Evolutionary conservation across 2,329 filamentous ascomycete genomes (phyloP).

Genomic region (Colletotrichum tofieldiae): DNA sequence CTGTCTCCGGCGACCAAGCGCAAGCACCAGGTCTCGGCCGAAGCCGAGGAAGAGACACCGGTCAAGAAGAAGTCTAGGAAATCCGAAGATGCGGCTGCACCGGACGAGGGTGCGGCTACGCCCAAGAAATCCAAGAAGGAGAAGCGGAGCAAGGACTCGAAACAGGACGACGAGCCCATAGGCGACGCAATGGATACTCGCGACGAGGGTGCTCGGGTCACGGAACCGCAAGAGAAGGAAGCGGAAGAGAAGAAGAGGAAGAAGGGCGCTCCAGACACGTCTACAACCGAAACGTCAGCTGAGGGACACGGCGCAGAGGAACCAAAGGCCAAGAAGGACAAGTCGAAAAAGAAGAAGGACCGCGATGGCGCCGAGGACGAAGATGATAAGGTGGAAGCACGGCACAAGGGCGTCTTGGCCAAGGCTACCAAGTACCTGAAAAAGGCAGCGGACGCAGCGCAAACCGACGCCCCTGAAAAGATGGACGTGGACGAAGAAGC

Average conservation of each 20-base stretch:
- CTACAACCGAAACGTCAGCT: neutral
- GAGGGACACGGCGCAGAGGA: too few relatives aligned
- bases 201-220: conserved; percentile 45
- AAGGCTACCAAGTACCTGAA: conserved; percentile 71
- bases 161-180: conserved; percentile 43
- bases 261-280: conserved; percentile 30
- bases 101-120: conserved; percentile 46
- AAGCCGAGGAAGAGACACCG: conserved; percentile 47
- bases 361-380: conserved; percentile 31
- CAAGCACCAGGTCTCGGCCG: conserved; percentile 54
- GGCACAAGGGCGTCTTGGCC: conserved; percentile 68
- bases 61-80: conserved; percentile 54
- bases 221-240: conserved; percentile 44
- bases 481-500: conserved; percentile 48
- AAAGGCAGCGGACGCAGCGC: conserved; percentile 59
- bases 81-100: conserved; percentile 29
- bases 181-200: conserved; percentile 28
- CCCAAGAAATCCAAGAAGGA: conserved; percentile 49
- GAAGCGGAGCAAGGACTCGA: conserved; percentile 54
- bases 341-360: conserved; percentile 45
- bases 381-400: conserved; percentile 49
- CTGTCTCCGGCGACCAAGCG: conserved; percentile 49
- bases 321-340: conserved; percentile 45
- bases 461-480: conserved; percentile 51
- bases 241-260: conserved; percentile 42